Conservation (phyloP, 2,329 filamentous ascomycete genomes). For the Dactylellina parvicollis region DNA sequence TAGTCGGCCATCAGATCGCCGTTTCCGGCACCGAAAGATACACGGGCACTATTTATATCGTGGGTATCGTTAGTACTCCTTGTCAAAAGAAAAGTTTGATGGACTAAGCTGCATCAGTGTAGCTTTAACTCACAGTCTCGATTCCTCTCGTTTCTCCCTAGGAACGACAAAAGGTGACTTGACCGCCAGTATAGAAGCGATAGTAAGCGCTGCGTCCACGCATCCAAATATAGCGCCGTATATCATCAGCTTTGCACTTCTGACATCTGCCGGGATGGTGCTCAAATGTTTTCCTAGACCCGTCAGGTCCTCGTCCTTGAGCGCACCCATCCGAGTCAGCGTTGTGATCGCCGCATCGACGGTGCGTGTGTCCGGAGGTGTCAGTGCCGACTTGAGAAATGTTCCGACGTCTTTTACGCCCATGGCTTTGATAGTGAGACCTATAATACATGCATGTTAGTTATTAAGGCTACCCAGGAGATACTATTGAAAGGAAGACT, state of each 20-base stretch:
- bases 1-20: conserved; percentile 91
- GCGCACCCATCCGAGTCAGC: conserved; percentile 83
- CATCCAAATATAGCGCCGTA: conserved; percentile 95
- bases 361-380: conserved; percentile 83
- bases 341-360: conserved; percentile 85
- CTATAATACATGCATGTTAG: conserved; percentile 66
- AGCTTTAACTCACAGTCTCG: conserved; percentile 67
- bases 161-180: conserved; percentile 87
- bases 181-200: conserved; percentile 90
- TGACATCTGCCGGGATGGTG: conserved; percentile 91
- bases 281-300: conserved; percentile 86
- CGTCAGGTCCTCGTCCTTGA: conserved; percentile 86
- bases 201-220: conserved; percentile 84
- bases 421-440: conserved; percentile 94
- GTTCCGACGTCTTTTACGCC: conserved; percentile 80
- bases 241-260: conserved; percentile 93
- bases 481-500: conserved; percentile 65
- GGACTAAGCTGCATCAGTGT: not conserved
- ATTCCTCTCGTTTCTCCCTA: conserved; percentile 81
- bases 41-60: conserved; percentile 66
- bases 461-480: conserved; percentile 83
- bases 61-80: conserved; percentile 7
- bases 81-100: not conserved
- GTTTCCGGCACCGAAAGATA: conserved; percentile 77
- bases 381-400: conserved; percentile 87